These are phyloP conservation scores for Proliferodiscus dingleyae DNA, from an alignment of 2,329 filamentous ascomycete species.

Conservation along the genomic window DNA sequence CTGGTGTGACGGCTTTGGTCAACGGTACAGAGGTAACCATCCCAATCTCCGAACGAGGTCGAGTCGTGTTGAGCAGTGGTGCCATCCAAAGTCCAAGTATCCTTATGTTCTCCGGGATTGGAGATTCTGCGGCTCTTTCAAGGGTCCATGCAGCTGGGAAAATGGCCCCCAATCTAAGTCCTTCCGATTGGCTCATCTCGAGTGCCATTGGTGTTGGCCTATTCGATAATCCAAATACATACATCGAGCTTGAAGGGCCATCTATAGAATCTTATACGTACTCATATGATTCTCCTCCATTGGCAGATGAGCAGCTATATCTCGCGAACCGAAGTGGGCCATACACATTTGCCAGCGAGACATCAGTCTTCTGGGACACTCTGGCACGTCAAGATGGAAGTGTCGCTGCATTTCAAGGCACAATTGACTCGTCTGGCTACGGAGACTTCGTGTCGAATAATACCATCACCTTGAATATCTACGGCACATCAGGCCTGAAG, in stretches of 20 bases:
- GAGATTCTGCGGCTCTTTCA: conserved; percentile 29
- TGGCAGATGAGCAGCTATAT: conserved; percentile 42
- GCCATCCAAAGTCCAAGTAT: conserved; percentile 47
- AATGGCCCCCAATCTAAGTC: conserved; percentile 29
- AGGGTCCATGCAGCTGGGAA: conserved; percentile 34
- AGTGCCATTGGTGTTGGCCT: conserved; percentile 44
- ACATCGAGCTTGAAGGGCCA: conserved; percentile 42
- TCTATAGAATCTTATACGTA: conserved; percentile 43
- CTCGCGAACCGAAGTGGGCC: conserved; percentile 44
- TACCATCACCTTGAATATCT: conserved; percentile 52
- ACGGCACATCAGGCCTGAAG: conserved; percentile 50
- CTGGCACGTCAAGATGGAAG: conserved; percentile 39
- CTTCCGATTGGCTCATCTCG: conserved; percentile 44
- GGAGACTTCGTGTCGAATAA: conserved; percentile 36
- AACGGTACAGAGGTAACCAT: conserved; percentile 26
- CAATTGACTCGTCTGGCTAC: conserved; percentile 44
- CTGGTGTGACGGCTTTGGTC: conserved; percentile 34
- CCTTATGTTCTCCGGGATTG: conserved; percentile 48
- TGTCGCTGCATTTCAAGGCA: conserved; percentile 45
- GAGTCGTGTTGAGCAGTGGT: conserved; percentile 45
- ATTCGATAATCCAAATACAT: conserved; percentile 53
- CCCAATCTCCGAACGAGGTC: conserved; percentile 15
- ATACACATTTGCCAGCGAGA: conserved; percentile 49
- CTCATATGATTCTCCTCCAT: conserved; percentile 40
- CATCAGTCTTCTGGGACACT: conserved; percentile 48